Conservation (phyloP, 768 basidiomycete genomes). For the Phanerochaete sordida region DNA sequence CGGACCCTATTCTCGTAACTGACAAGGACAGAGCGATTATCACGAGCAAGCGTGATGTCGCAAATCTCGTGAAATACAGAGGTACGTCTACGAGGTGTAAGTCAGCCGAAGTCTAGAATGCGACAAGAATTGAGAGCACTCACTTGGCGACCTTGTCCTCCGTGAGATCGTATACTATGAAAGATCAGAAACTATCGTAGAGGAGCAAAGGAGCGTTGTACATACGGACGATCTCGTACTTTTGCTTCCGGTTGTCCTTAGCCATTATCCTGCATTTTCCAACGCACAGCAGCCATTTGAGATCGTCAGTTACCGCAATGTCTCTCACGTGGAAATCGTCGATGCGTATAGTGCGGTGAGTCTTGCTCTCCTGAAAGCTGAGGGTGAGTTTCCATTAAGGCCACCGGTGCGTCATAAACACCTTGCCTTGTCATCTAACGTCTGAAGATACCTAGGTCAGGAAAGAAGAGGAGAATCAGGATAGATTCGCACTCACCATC, state of each 20-base stretch:
- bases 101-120: neutral
- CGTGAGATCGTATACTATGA: conserved; percentile 1
- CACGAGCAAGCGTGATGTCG: conserved; percentile 3
- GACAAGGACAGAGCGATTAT: neutral
- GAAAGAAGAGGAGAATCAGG: no score
- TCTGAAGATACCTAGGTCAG: no score
- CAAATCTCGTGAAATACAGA: conserved; percentile 5
- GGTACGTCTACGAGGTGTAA: neutral
- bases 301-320: neutral
- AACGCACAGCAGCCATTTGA: conserved; percentile 5
- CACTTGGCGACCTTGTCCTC: neutral
- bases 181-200: neutral
- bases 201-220: neutral
- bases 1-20: conserved; percentile 7
- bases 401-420: neutral
- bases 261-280: neutral
- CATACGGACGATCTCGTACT: neutral
- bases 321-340: neutral
- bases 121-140: neutral
- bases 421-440: no score
- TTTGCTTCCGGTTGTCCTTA: neutral
- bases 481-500: conserved; percentile 3
- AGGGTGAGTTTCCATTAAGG: neutral
- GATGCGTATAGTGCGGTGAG: neutral
- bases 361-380: neutral